A percentile compares a stretch with the other conserved stretches of the same genome.
Conservation (phyloP, 2,329 filamentous ascomycete genomes). For the Botryotinia calthae region DNA sequence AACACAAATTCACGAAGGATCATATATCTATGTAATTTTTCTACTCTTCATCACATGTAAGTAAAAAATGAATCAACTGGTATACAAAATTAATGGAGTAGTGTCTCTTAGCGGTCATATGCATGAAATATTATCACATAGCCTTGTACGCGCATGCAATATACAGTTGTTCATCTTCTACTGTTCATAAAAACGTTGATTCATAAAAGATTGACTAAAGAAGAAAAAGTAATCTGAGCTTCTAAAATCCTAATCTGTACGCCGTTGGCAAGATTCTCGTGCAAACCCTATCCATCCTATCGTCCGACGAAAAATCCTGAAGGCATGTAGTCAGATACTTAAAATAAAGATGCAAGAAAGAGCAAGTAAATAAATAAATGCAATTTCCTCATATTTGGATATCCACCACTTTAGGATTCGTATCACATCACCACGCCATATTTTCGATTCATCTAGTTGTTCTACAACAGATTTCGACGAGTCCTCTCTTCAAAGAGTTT, state of each 20-base stretch:
- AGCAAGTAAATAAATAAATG: neutral
- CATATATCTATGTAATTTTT: too few species aligned
- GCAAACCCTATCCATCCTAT: neutral
- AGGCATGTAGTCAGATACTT: neutral
- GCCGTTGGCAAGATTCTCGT: neutral
- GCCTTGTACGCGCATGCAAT: neutral
- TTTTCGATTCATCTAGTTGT: neutral
- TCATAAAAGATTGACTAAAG: neutral
- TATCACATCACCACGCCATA: neutral
- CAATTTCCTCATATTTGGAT: neutral
- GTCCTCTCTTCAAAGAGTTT: neutral
- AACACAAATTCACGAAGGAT: too few species aligned
- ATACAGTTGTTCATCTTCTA: neutral
- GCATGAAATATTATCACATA: neutral
- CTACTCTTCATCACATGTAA: too few species aligned
- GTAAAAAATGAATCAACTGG: too few species aligned
- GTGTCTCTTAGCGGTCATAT: neutral
- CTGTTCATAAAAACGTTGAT: neutral
- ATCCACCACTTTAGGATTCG: neutral
- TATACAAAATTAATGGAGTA: too few species aligned
- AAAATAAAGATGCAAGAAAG: slow-evolving; percentile 6
- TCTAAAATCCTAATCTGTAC: neutral
- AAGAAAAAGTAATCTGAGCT: neutral
- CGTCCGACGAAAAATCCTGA: neutral
- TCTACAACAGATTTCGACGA: neutral